Evolutionary conservation across 495 filamentous ascomycete species (phyloP).

Genomic region (Aspergillus coremiiformis): DNA sequence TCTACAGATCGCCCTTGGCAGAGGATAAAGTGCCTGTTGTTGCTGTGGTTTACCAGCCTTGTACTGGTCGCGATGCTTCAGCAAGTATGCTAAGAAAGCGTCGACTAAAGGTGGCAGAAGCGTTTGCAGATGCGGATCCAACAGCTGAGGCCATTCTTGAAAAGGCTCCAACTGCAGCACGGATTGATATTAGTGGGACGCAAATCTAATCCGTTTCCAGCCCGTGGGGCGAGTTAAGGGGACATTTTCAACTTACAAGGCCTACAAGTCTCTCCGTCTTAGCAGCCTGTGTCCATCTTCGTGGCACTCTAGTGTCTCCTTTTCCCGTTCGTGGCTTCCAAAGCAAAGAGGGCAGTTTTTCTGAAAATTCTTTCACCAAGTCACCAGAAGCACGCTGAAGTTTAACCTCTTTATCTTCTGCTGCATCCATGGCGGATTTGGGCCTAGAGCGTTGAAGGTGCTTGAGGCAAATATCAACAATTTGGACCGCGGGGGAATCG

Average conservation of each 20-base stretch:
- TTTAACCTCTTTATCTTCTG: constrained; percentile 60
- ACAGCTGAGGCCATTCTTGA: constrained; percentile 90
- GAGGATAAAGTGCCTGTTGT: constrained; percentile 39
- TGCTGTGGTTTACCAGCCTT: constrained; percentile 22
- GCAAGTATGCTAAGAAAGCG: constrained; percentile 64
- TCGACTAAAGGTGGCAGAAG: constrained; percentile 66
- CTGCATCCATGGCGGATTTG: constrained; percentile 36
- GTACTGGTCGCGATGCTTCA: constrained; percentile 34
- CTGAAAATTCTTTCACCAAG: constrained; percentile 56
- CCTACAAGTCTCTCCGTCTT: constrained; percentile 38
- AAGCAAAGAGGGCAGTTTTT: constrained; percentile 45
- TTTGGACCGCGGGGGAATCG: constrained; percentile 7
- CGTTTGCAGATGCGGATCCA: constrained; percentile 77
- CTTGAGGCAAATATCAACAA: neutral
- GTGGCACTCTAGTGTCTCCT: constrained; percentile 26
- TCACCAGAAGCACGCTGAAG: constrained; percentile 65
- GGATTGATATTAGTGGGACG: constrained; percentile 4
- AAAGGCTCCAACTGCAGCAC: constrained; percentile 71
- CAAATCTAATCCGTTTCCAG: neutral
- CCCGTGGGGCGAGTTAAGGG: neutral
- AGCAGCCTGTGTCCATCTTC: constrained; percentile 33
- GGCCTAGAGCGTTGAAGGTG: neutral
- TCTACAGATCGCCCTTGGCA: constrained; percentile 64
- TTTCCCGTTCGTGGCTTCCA: constrained; percentile 28
- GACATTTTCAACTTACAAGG: constrained; percentile 26